Base-by-base conservation (phyloP, 352 stramenopile species). In the Aphanomyces astaci region DNA sequence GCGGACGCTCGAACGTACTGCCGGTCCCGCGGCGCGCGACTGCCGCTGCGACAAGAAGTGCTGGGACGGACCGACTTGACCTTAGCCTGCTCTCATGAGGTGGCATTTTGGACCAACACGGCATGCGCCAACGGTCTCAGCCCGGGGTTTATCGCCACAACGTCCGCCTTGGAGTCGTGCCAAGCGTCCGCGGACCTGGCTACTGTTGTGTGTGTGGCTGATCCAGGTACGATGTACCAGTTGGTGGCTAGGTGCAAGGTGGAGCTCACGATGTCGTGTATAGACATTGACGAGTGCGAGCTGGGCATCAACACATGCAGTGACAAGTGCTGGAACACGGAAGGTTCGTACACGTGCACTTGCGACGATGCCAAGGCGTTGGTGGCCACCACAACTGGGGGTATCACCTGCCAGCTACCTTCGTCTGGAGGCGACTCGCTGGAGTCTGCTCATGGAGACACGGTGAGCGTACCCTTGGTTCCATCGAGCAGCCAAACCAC, bases 231-330 rank as follows among this genome's bases (percentile, higher is more conserved):
- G 0, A 13, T 3, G 3, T 1, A 2, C 1, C 27, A 2, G 1
- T 27, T 27, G 22, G 22, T 3, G 31, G 19, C 13, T 39, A 36
- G 1, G 15, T 15, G 7, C 7, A 43, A 7, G 15, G 15, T 43
- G 36, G 7, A 7, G 15, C 36, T 43, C 36, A 43, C 36, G 36
- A 15, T 15, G 36, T n/a, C 17, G 39, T 17, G 9, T 17, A 13
- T 59, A 59, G 51, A 59, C 25, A 59, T 59, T 30, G 31, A 59
- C 51, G 51, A 59, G 51, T 59, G 51, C 27, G 51, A 19, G 51
- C 51, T 59, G 22, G 51, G 51, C 24, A 25, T 59, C n/a, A 13
- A 25, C 22, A 36, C 51, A 27, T 59, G 51, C 51, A 39, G 22
- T 4, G 19, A 25, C 4, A 15, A 39, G 51, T 59, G 51, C 24